Base-by-base conservation (phyloP, 768 basidiomycete species). In the Scleroderma bovista region DNA sequence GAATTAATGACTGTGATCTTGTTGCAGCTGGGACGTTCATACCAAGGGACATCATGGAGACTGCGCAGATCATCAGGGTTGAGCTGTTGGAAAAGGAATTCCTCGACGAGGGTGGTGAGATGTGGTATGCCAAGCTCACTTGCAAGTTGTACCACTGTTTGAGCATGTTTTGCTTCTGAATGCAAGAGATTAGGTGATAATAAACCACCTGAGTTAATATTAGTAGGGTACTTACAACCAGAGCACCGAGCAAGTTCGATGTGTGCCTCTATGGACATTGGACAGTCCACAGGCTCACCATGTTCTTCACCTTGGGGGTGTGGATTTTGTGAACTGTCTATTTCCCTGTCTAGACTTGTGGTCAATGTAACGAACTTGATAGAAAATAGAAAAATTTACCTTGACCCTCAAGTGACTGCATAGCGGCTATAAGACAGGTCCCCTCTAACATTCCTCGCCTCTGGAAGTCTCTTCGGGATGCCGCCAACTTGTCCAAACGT, bases 241-340 rank as follows among this genome's bases (percentile, higher is more conserved):
- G 70, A 72, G 15, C 67, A 69, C 2, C n/a, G n/a, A n/a, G 65
- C 64, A 32, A 38, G 46, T 47, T 47, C 6, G 3, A 47, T 20
- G n/a, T 47, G 46, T 38, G 46, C 36, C 34, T 37, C 22, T 23
- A 47, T 24, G 17, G 34, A 47, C 4, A 16, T 37, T 15, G 16
- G 33, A 8, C n/a, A 12, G 4, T 47, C 46, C 23, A 48, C 51
- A n/a, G 51, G 45, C 6, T 40, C 46, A 16, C 16, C 38, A 40
- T 15, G 8, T 5, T 40, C 38, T 40, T 40, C 38, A 40, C 20
- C 11, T 19, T 13, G 8, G 10, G 38, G 20, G 22, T 10, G 17
- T 10, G 5, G 38, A 9, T 3, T 8, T 40, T 20, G 6, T 40
- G 38, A 20, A 29, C 22, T 40, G 19, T 40, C 38, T 40, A 19